phyloP scores from a whole-genome alignment of 257 asterid species.

The Solanum habrochaites region DNA sequence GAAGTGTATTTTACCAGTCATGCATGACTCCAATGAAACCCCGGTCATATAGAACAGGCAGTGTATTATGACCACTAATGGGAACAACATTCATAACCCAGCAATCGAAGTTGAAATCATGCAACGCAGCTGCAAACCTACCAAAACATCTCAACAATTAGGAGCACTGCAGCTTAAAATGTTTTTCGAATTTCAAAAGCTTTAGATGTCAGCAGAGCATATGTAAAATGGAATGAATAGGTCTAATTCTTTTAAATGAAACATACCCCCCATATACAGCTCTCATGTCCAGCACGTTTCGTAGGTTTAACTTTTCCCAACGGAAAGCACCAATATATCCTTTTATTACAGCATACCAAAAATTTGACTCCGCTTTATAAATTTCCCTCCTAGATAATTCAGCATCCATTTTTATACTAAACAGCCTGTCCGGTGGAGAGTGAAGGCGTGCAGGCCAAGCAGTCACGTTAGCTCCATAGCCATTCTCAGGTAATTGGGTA shows the following conservation, averaged over 20 bases:
- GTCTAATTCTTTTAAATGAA: background rate
- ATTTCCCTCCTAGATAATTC: constrained; percentile 43
- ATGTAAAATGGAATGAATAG: background rate
- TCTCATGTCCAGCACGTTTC: constrained; percentile 61
- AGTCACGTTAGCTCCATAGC: constrained; percentile 38
- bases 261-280: constrained; percentile 65
- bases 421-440: constrained; percentile 46
- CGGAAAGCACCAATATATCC: constrained; percentile 46
- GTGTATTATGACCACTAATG: constrained; percentile 34
- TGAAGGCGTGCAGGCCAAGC: constrained; percentile 59
- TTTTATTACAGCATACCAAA: constrained; percentile 29
- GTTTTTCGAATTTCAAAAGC: background rate
- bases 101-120: constrained; percentile 31
- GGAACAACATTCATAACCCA: constrained; percentile 78
- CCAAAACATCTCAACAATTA: background rate
- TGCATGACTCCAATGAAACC: constrained; percentile 61
- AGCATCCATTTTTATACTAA: constrained; percentile 57
- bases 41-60: constrained; percentile 54
- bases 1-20: constrained; percentile 38
- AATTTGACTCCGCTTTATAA: constrained; percentile 47
- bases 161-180: background rate
- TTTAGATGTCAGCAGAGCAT: background rate
- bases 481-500: constrained; percentile 37
- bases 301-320: constrained; percentile 13
- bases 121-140: constrained; percentile 58